Base-by-base conservation (phyloP, 192 early-diverging fungal species). In the Umbelopsis sp. region DNA sequence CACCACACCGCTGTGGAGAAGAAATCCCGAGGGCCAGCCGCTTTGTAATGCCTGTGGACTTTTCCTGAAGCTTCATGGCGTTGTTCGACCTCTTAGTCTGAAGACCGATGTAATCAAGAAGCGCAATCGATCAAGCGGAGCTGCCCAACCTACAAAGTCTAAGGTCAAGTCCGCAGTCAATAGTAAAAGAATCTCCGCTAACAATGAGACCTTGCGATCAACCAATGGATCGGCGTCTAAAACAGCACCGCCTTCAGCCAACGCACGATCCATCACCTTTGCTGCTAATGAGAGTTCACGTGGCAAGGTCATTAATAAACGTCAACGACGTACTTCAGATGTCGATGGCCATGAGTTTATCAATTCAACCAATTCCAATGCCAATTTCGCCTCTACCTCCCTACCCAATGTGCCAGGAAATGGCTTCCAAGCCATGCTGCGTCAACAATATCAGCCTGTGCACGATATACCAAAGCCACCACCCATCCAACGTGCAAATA, bases 1-100 rank as follows among this genome's bases (percentile, higher is more conserved):
- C 33, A 91, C 89, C n/a, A 99, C 98, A 3, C 91, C 95, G 1
- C 84, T 99, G 30, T 99, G 98, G 98, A 89, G 98, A 5, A 82
- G 96, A n/a, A 89, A 96, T 77, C 88, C 90, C 10, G 84, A 90
- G 49, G 97, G 96, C 37, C 91, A 94, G 33, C 88, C 94, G 2
- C 88, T 99, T 15, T 99, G 98, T 76, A 99, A 99, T 67, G 97
- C 97, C 0, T 99, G 98, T 74, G 98, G 98, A 1, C 79, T 99
- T 67, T 99, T 92, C 77, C 90, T 89, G 77, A 99, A 98, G 84
- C 82, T 99, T 21, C 98, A 99, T 75, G 93, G 92, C 41, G 90
- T 92, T 47, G 85, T 89, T 2, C 81, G 98, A 53, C 98, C 98
- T 1, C 86, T 95, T 18, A 87, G 88, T 61, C 86, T 99, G 79